phyloP scores from a whole-genome alignment of 2,329 filamentous ascomycete genomes.

The Sporothrix humicola region DNA sequence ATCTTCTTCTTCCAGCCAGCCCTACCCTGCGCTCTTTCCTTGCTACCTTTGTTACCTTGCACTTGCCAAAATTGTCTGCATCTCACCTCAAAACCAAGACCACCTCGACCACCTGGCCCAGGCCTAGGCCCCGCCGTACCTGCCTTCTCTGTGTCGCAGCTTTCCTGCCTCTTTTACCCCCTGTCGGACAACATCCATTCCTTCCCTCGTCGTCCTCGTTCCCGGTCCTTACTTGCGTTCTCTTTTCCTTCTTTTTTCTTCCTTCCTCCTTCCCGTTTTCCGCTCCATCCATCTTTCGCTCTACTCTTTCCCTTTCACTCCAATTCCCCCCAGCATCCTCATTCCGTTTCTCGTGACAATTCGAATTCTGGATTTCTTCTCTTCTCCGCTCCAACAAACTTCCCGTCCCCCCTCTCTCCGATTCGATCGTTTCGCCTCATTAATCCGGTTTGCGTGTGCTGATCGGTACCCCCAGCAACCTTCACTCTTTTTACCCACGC shows the following conservation, averaged over 20 bases:
- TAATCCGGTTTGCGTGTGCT: slow-evolving; percentile 20
- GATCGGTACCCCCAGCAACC: slow-evolving; percentile 26
- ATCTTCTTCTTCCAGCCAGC: background rate
- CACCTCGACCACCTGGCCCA: slow-evolving; percentile 3
- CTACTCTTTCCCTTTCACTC: background rate
- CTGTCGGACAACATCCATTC: slow-evolving; percentile 17
- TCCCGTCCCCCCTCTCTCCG: background rate
- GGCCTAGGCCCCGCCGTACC: slow-evolving; percentile 19
- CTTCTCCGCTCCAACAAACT: slow-evolving; percentile 7
- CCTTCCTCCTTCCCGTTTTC: background rate
- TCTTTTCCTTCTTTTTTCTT: background rate
- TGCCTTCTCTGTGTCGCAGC: slow-evolving; percentile 32
- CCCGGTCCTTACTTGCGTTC: background rate
- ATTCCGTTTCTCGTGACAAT: background rate
- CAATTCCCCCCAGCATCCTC: background rate
- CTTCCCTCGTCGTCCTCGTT: background rate
- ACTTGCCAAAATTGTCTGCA: slow-evolving; percentile 19
- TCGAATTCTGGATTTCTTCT: background rate
- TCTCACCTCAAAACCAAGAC: slow-evolving; percentile 19
- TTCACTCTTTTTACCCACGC: slow-evolving; percentile 16
- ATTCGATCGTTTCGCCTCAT: background rate
- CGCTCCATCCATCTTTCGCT: background rate
- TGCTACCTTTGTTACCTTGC: background rate
- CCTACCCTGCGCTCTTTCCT: slow-evolving; percentile 9
- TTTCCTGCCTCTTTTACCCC: slow-evolving; percentile 10